These are phyloP conservation scores for Polytolypa hystricis DNA, from an alignment of 2,329 filamentous ascomycete genomes.

Conservation along the genomic window DNA sequence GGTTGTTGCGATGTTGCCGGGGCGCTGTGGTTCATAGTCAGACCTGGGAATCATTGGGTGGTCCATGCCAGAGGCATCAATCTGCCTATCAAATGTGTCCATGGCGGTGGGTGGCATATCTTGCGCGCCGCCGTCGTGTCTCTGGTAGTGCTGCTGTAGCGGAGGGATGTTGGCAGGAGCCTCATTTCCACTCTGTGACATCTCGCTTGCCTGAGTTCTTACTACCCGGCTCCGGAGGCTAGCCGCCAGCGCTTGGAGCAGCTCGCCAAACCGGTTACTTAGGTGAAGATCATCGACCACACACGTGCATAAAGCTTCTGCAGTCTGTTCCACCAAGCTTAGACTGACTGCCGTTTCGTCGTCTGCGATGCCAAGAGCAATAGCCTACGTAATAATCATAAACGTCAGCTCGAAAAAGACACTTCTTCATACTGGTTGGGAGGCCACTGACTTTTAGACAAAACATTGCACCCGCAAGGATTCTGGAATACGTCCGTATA, in stretches of 20 bases:
- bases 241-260: conserved; percentile 11
- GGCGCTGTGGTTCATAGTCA: conserved; percentile 1
- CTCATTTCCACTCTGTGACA: conserved; percentile 9
- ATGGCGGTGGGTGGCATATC: background rate
- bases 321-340: conserved; percentile 40
- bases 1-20: background rate
- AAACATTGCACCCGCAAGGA: conserved; percentile 46
- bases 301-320: conserved; percentile 41
- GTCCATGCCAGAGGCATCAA: background rate
- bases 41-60: background rate
- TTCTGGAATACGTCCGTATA: conserved; percentile 47
- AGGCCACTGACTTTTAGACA: conserved; percentile 37
- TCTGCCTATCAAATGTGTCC: background rate
- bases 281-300: conserved; percentile 51
- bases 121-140: background rate
- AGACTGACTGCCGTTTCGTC: conserved; percentile 42
- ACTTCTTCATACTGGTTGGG: background rate
- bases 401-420: conserved; percentile 6
- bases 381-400: conserved; percentile 28
- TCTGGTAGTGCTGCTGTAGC: conserved; percentile 7
- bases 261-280: conserved; percentile 50
- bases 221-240: conserved; percentile 12
- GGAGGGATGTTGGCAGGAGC: conserved; percentile 9
- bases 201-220: conserved; percentile 5
- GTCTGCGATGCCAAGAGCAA: conserved; percentile 46